Evolutionary conservation across 176 grass and related monocot genomes (phyloP), one percentile per base, ranked within the genome.

Genomic region (Dactylis glomerata): DNA sequence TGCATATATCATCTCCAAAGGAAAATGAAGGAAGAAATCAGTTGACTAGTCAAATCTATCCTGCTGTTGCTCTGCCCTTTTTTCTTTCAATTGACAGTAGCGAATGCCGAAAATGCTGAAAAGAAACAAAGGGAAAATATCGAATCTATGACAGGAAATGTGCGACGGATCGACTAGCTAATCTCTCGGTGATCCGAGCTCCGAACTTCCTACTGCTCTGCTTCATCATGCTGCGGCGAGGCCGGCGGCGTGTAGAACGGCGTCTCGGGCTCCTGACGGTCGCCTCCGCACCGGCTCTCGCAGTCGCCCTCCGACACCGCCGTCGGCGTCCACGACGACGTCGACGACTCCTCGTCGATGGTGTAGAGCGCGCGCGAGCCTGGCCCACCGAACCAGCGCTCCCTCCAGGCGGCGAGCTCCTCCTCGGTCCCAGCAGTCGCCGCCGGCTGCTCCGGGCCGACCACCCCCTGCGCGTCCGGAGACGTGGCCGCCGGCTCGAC

Each of bases 211-310:
- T n/a, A 19, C 50, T 52, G 50, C 50, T 72, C 80, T 12, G 27
- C n/a, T 12, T n/a, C 81, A 4, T n/a, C 81, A 4, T 12, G 19
- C 40, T n/a, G 3, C 49, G 87, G 87, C 74, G 87, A 85, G 40
- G 30, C 11, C 70, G 77, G 38, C 50, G 82, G 87, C 50, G 87
- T 89, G 87, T 89, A 89, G 82, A 81, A 89, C 30, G 77, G 61
- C 70, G 87, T 89, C 88, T 85, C 87, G 16, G 46, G 30, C 30
- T 78, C 74, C 0, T 27, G 24, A 8, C 8, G 10, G 0, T 50
- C 57, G 11, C 10, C 67, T 3, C 27, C 71, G 71, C 4, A 11
- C 71, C 32, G 44, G 71, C 71, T 75, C 16, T 44, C 27, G 5
- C 9, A 37, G 40, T 83, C 86, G 50, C 40, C 37, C 20, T 58